Conservation (phyloP, 202 grass and related monocot genomes). For the Setaria viridis region DNA sequence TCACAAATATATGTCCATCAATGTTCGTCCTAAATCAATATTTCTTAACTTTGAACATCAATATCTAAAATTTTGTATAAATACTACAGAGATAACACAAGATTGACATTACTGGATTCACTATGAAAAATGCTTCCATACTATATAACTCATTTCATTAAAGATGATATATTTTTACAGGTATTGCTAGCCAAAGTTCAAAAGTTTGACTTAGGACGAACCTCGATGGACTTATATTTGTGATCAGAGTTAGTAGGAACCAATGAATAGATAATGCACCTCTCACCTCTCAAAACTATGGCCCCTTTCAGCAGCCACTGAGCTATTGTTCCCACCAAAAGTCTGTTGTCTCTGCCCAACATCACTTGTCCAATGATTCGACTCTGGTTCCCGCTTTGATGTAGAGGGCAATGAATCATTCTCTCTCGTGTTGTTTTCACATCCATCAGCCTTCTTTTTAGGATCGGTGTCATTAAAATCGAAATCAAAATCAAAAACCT, state of each 20-base stretch:
- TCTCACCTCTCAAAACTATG: constrained; percentile 86
- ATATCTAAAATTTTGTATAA: not conserved
- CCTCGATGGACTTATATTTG: not conserved
- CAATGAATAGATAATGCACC: constrained; percentile 57
- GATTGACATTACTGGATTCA: not conserved
- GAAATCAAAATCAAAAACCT: constrained; percentile 59
- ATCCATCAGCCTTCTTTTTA: constrained; percentile 52
- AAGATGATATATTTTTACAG: not conserved
- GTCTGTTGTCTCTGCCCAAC: constrained; percentile 70
- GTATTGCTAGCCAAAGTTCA: not conserved
- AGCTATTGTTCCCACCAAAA: constrained; percentile 50
- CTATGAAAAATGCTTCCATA: not conserved
- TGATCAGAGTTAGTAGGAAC: not conserved
- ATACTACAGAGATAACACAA: not conserved
- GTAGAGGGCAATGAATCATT: constrained; percentile 70
- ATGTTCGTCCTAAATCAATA: not conserved
- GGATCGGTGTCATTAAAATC: constrained; percentile 50
- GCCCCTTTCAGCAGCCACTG: constrained; percentile 61
- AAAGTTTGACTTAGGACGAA: not conserved
- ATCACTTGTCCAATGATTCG: constrained; percentile 57
- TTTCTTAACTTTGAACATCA: not conserved
- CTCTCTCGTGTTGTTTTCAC: constrained; percentile 54
- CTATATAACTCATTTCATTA: not conserved
- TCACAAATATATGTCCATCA: not conserved
- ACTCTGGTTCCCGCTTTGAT: constrained; percentile 66